These are phyloP conservation scores for Castanea sativa DNA, from an alignment of 306 rosid species.

Conservation along the genomic window DNA sequence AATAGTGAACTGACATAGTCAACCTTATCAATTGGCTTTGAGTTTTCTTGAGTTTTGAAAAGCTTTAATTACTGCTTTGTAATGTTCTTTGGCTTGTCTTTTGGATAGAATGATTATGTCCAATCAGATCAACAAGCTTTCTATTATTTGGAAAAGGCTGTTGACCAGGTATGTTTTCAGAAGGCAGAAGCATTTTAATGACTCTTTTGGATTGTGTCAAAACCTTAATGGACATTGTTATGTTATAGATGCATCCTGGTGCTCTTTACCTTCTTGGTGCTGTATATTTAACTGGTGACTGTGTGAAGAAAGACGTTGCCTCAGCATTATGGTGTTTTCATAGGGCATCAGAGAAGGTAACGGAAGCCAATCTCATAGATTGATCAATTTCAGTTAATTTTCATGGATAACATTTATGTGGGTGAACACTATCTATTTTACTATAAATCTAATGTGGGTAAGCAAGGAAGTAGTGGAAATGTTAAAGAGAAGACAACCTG, in stretches of 20 bases:
- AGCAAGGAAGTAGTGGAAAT: not conserved
- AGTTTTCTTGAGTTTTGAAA: not conserved
- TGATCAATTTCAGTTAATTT: constrained; percentile 7
- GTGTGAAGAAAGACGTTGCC: constrained; percentile 69
- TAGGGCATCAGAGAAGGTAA: constrained; percentile 91
- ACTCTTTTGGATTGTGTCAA: constrained; percentile 15
- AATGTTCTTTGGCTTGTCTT: constrained; percentile 3
- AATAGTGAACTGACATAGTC: not conserved
- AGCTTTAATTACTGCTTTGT: not conserved
- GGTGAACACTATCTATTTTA: not conserved
- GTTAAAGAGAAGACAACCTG: not conserved
- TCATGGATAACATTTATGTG: not conserved
- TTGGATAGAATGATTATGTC: constrained; percentile 67
- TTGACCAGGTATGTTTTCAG: constrained; percentile 69
- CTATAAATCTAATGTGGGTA: not conserved
- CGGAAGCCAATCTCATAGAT: not conserved
- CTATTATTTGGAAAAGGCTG: constrained; percentile 89
- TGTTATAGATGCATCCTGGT: constrained; percentile 84
- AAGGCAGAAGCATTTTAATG: constrained; percentile 19
- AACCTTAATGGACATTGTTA: constrained; percentile 38
- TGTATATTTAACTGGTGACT: constrained; percentile 86
- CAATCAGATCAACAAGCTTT: constrained; percentile 90
- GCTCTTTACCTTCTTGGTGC: constrained; percentile 91
- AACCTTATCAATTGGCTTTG: not conserved
- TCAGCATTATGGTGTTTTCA: constrained; percentile 92